Conservation (phyloP, 805 yeast species). For the Candida nitratophila region DNA sequence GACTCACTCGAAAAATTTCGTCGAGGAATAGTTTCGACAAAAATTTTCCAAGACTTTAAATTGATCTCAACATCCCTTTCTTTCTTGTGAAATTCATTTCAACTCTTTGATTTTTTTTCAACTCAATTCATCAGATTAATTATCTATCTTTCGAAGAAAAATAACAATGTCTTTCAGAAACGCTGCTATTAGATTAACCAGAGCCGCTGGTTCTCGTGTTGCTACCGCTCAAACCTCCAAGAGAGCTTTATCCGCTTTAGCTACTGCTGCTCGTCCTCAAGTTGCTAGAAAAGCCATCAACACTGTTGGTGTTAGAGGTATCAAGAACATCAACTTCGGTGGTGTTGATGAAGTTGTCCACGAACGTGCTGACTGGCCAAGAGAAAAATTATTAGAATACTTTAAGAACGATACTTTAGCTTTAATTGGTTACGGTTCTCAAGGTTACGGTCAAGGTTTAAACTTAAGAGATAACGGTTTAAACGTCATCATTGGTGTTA, state of each 20-base stretch:
- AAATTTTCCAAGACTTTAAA: not conserved
- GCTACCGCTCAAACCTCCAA: conserved; percentile 40
- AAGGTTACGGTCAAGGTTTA: conserved; percentile 99
- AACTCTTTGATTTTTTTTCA: not conserved
- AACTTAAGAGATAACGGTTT: conserved; percentile 99
- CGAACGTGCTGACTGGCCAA: conserved; percentile 99
- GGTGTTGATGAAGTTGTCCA: conserved; percentile 93
- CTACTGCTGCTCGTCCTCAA: conserved; percentile 40
- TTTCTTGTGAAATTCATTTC: not conserved
- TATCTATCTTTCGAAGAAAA: not conserved
- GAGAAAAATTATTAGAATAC: conserved; percentile 90
- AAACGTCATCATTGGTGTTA: conserved; percentile 96
- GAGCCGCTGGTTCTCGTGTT: conserved; percentile 36
- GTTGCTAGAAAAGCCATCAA: conserved; percentile 26
- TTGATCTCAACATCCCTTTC: not conserved
- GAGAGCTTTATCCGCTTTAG: conserved; percentile 51
- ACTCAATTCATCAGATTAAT: not conserved
- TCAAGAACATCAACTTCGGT: conserved; percentile 94
- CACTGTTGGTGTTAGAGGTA: conserved; percentile 71
- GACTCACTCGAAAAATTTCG: not conserved
- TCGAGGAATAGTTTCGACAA: not conserved
- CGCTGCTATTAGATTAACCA: conserved; percentile 42
- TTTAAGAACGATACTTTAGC: conserved; percentile 98
- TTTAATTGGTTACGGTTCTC: conserved; percentile 98
- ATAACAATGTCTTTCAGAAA: conserved; percentile 25